A percentile compares a stretch with the other conserved stretches of the same genome.
Conservation (phyloP, 83 land plant species). For the Picea abies region DNA sequence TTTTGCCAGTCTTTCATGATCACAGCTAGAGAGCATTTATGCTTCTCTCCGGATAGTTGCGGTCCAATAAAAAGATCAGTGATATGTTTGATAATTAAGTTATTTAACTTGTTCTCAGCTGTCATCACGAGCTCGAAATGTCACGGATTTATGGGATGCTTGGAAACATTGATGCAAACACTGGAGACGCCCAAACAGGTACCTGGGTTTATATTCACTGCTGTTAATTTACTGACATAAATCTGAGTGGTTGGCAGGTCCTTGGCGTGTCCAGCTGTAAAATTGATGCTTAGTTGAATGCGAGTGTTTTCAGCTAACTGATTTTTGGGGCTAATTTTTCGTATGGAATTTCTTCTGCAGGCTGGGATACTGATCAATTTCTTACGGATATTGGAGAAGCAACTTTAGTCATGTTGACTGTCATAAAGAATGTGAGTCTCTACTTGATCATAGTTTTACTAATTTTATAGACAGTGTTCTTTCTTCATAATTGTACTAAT, state of each 20-base stretch:
- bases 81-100: neutral
- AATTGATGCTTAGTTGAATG: neutral
- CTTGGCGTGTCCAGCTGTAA: neutral
- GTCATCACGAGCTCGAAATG: slow-evolving; percentile 93
- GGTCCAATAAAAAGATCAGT: neutral
- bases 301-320: neutral
- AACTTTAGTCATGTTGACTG: slow-evolving; percentile 85
- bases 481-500: slow-evolving; percentile 2
- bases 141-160: slow-evolving; percentile 94
- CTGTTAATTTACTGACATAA: neutral
- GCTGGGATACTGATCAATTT: slow-evolving; percentile 99
- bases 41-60: neutral
- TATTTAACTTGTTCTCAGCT: slow-evolving; percentile 43
- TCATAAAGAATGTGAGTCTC: slow-evolving; percentile 83
- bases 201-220: neutral
- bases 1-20: neutral
- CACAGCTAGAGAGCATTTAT: neutral
- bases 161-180: slow-evolving; percentile 97
- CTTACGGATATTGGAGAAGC: slow-evolving; percentile 85
- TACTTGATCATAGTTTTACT: neutral
- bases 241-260: neutral
- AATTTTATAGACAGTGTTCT: neutral
- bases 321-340: neutral
- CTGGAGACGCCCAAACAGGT: slow-evolving; percentile 98
- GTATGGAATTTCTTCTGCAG: slow-evolving; percentile 34